These are phyloP conservation scores for Malus fusca DNA, from an alignment of 306 rosid species.

Conservation along the genomic window DNA sequence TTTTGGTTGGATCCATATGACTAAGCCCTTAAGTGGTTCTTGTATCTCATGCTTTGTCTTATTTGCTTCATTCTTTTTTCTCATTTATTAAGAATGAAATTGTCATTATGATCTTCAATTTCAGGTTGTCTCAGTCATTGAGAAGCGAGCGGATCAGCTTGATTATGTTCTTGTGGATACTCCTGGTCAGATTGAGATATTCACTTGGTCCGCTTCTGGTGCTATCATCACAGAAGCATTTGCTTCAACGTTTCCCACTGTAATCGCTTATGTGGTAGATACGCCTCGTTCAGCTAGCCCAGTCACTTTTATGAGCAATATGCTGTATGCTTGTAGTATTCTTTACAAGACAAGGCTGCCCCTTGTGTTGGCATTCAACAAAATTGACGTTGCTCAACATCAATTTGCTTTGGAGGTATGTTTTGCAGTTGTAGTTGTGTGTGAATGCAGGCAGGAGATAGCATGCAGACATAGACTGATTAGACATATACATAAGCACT, in stretches of 20 bases:
- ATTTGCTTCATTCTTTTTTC: background rate
- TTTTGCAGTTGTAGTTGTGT: background rate
- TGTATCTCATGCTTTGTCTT: background rate
- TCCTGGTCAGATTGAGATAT: slow-evolving; percentile 96
- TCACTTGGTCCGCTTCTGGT: slow-evolving; percentile 98
- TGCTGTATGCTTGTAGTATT: slow-evolving; percentile 95
- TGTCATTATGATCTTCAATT: slow-evolving; percentile 13
- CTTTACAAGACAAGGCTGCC: slow-evolving; percentile 91
- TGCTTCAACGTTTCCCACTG: slow-evolving; percentile 98
- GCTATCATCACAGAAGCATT: slow-evolving; percentile 96
- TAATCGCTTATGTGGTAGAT: slow-evolving; percentile 72
- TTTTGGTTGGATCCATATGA: background rate
- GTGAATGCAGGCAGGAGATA: background rate
- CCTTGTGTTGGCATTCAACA: slow-evolving; percentile 69
- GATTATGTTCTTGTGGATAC: slow-evolving; percentile 96
- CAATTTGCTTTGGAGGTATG: slow-evolving; percentile 91
- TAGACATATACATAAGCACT: background rate
- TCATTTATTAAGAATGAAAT: background rate
- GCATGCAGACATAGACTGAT: background rate
- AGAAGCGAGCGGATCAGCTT: slow-evolving; percentile 81
- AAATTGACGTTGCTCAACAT: slow-evolving; percentile 73
- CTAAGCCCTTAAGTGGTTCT: background rate
- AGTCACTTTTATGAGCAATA: slow-evolving; percentile 94
- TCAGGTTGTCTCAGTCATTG: slow-evolving; percentile 77
- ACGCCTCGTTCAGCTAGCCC: slow-evolving; percentile 86